Conservation (phyloP, 352 stramenopile species). For the Globisporangium parvum region DNA sequence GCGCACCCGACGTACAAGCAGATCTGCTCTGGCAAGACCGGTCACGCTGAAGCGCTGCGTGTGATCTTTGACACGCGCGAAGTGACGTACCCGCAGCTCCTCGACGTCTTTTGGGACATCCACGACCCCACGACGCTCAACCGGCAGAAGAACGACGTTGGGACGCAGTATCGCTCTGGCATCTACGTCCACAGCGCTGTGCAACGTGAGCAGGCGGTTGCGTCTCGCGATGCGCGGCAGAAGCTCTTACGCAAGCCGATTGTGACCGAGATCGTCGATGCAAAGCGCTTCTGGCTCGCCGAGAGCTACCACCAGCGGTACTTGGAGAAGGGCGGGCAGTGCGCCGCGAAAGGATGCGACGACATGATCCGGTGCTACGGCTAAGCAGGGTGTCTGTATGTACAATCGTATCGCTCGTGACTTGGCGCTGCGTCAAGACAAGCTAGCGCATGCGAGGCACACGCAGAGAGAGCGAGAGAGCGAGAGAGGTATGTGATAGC, state of each 20-base stretch:
- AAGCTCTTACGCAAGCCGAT: constrained; percentile 74
- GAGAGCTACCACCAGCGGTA: constrained; percentile 97
- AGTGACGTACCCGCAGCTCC: constrained; percentile 77
- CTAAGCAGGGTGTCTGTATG: constrained; percentile 16
- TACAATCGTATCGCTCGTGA: neutral
- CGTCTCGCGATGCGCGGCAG: constrained; percentile 60
- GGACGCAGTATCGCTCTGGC: constrained; percentile 94
- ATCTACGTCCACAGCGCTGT: constrained; percentile 93
- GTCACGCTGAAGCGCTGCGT: constrained; percentile 93
- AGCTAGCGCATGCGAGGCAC: neutral
- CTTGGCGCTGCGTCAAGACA: too few species aligned
- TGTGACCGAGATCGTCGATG: constrained; percentile 89
- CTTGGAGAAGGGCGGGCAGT: constrained; percentile 93
- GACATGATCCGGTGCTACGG: constrained; percentile 91
- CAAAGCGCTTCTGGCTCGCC: constrained; percentile 88
- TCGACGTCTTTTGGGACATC: constrained; percentile 78
- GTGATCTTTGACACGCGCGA: constrained; percentile 89
- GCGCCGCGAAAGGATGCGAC: constrained; percentile 88
- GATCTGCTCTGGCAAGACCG: constrained; percentile 90
- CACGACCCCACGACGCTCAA: constrained; percentile 93
- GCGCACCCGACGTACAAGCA: constrained; percentile 94
- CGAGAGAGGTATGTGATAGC: too few species aligned
- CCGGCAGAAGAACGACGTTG: constrained; percentile 84
- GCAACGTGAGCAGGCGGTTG: constrained; percentile 69
- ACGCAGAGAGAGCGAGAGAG: neutral